phyloP scores from a whole-genome alignment of 306 rosid species.

The Cicer arietinum region DNA sequence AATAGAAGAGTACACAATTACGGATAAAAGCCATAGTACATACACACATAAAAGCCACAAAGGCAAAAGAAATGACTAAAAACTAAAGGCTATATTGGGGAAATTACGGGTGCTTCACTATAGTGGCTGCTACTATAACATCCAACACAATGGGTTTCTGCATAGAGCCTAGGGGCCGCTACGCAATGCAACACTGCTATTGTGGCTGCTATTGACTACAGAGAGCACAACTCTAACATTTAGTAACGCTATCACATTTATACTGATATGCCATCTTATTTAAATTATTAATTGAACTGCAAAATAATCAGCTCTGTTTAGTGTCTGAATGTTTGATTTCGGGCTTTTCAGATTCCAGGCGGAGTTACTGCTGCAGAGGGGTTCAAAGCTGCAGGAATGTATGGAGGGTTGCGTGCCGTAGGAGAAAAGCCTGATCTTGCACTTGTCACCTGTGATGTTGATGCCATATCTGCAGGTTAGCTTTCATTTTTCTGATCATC shows the following conservation, averaged over 20 bases:
- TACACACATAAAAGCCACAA: not conserved
- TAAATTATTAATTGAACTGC: not conserved
- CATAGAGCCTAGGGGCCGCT: not conserved
- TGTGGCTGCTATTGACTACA: not conserved
- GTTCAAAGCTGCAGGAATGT: conserved; percentile 84
- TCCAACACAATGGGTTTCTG: not conserved
- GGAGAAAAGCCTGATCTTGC: conserved; percentile 92
- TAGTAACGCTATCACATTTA: not conserved
- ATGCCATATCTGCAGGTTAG: conserved; percentile 87
- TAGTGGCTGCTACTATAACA: not conserved
- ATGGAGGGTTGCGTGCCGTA: conserved; percentile 82
- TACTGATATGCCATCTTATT: conserved; percentile 3
- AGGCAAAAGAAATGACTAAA: not conserved
- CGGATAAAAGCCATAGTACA: not conserved
- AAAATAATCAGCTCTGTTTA: not conserved
- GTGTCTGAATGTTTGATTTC: conserved; percentile 34
- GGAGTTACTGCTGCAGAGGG: conserved; percentile 96
- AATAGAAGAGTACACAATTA: not conserved
- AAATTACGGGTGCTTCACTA: not conserved
- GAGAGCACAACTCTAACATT: not conserved
- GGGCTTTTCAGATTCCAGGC: conserved; percentile 68
- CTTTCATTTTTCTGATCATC: conserved; percentile 28
- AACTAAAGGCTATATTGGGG: not conserved
- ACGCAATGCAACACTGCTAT: not conserved
- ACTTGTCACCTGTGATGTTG: conserved; percentile 91